Evolutionary conservation across 139 green algal genomes (phyloP).

Genomic region (Tetradesmus obliquus): DNA sequence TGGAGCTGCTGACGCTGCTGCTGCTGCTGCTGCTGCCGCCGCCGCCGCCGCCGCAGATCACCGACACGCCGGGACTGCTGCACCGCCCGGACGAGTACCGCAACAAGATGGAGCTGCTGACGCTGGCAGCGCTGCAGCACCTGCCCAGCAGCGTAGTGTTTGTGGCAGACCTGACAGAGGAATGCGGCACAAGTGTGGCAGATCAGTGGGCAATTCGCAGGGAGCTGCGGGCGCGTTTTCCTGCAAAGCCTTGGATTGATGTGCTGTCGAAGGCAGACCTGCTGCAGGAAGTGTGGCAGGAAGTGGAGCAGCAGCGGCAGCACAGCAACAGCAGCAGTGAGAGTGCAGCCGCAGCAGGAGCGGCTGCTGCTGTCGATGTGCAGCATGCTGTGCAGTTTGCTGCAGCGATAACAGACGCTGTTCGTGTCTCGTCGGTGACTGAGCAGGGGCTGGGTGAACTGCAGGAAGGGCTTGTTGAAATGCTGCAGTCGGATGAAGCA

Average conservation of each 20-base stretch:
- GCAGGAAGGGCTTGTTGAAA: conserved; percentile 67
- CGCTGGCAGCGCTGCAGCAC: conserved; percentile 89
- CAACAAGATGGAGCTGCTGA: conserved; percentile 97
- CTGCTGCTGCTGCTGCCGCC: conserved; percentile 72
- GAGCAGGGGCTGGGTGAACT: conserved; percentile 75
- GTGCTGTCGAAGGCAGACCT: conserved; percentile 95
- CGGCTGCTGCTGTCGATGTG: conserved; percentile 12
- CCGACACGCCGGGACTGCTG: conserved; percentile 97
- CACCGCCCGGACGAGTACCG: conserved; percentile 80
- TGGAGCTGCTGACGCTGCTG: conserved; percentile 96
- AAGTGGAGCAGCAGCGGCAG: conserved; percentile 34
- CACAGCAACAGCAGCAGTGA: conserved; percentile 30
- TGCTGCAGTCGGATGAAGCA: conserved; percentile 57
- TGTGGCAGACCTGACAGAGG: conserved; percentile 86
- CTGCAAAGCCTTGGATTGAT: conserved; percentile 90
- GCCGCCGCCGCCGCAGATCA: conserved; percentile 76
- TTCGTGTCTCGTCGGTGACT: conserved; percentile 76
- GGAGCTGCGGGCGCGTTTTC: conserved; percentile 78
- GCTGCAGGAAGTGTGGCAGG: conserved; percentile 60
- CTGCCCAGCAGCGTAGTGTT: conserved; percentile 78
- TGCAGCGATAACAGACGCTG: conserved; percentile 59
- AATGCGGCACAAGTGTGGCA: conserved; percentile 87
- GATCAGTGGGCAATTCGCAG: conserved; percentile 81
- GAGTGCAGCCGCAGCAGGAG: conserved; percentile 11
- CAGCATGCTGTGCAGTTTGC: conserved; percentile 53